phyloP scores from a whole-genome alignment of 1,284 basidiomycete genomes.

The Athelia psychrophila region DNA sequence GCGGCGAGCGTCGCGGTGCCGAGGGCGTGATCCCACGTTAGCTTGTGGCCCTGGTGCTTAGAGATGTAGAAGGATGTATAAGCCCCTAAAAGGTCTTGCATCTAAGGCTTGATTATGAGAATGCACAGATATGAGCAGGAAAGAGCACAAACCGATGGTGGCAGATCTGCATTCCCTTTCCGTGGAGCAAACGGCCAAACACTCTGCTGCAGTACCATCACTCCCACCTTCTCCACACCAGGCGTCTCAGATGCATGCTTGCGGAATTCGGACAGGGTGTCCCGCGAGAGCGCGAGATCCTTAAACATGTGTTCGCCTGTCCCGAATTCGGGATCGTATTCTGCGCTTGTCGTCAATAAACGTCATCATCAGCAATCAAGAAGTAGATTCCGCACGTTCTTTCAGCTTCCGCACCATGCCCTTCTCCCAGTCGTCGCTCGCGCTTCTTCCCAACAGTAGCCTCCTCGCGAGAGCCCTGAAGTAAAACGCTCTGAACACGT shows the following conservation, averaged over 20 bases:
- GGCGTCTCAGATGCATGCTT: constrained; percentile 26
- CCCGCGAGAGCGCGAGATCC: constrained; percentile 74
- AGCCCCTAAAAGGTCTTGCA: constrained; percentile 63
- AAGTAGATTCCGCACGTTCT: constrained; percentile 56
- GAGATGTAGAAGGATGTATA: constrained; percentile 73
- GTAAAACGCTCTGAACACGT: constrained; percentile 95
- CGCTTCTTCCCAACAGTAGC: constrained; percentile 82
- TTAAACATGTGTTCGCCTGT: constrained; percentile 92
- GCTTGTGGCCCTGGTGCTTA: constrained; percentile 70
- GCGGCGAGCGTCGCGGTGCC: constrained; percentile 75
- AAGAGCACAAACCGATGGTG: constrained; percentile 40
- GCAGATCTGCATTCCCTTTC: constrained; percentile 49
- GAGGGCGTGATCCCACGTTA: constrained; percentile 83
- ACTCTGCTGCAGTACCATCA: constrained; percentile 73
- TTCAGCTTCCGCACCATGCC: constrained; percentile 87
- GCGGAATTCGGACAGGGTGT: constrained; percentile 63
- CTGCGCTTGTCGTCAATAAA: constrained; percentile 31
- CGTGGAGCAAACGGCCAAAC: constrained; percentile 71
- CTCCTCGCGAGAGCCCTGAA: constrained; percentile 88
- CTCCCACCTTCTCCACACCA: constrained; percentile 41
- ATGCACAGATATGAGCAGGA: neutral
- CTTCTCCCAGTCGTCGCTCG: constrained; percentile 90
- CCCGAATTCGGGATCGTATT: constrained; percentile 86
- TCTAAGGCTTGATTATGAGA: constrained; percentile 35
- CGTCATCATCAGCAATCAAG: neutral